Evolutionary conservation across 257 asterid genomes (phyloP), one percentile per base, ranked within the genome.

Genomic region (Fraxinus anomala): DNA sequence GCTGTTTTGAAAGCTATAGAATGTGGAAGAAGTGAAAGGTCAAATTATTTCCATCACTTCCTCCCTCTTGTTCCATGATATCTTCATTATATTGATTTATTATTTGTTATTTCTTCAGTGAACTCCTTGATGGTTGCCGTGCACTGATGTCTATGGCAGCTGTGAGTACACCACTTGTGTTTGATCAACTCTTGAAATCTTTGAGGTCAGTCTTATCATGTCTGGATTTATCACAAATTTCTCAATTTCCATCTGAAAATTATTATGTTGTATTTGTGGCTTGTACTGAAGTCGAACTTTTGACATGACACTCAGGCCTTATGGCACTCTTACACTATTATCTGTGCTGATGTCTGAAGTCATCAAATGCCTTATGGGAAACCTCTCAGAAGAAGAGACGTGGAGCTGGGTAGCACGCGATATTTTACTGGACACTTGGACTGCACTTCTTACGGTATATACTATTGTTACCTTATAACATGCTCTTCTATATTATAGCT

Each of bases 331-430:
- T 82, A 85, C 89, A 73, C 88, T 93, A 47, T 78, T 93, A 80
- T 90, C 92, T 65, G 86, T 90, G 76, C 79, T 95, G 83, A 95
- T 89, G 97, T 83, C 90, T 77, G 97, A 95, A 89, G 94, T 89
- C 79, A 79, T 88, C 77, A 93, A 89, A 84, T 92, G 93, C 82
- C 89, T 89, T 67, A 85, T 77, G 91, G 89, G 72, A 75, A 95
- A 88, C 75, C 84, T 33, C 84, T 78, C 91, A 44, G 98, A 91
- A 37, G 97, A 95, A 82, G 99, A 93, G 88, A 83, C 91, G 6
- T 95, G 99, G 99, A 95, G 99, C 88, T 91, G 97, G 97, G 96
- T 89, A 42, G 98, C 98, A 77, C 99, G 99, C 16, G 98, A 95
- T 87, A 88, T 95, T 79, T 89, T 95, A 86, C 79, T 95, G 75